Base-by-base conservation (phyloP, 768 basidiomycete genomes). In the Crucibulum laeve region DNA sequence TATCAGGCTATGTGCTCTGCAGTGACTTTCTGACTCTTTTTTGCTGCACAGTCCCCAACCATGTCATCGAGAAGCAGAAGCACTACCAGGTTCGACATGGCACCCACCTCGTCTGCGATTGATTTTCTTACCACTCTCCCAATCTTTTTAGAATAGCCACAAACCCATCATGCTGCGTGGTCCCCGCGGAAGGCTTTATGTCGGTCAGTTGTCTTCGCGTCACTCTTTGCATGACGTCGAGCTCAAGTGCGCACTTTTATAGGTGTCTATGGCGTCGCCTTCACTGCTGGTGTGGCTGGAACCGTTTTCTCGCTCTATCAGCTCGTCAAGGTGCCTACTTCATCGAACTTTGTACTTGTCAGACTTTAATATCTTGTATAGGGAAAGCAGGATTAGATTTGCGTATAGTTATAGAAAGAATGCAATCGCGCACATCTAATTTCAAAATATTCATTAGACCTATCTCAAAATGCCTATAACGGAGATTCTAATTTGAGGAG, bases 1-100 rank as follows among this genome's bases (percentile, higher is more conserved):
- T 66, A 2, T 19, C 24, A 7, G 3, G 15, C 38, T 18, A 32
- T 46, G 30, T 26, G 36, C 6, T 53, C 18, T 18, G 7, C 13
- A 40, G 15, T 15, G 37, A 18, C 17, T 43, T 36, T 32, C 42
- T 55, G 15, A 40, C 22, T 10, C 42, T 40, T n/a, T 52, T 47
- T 45, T 44, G 6, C 42, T 55, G 32, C 54, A 80, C 80, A 74
- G 60, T 59, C 41, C 82, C 80, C 52, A 86, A 90, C 70, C 59
- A 60, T 43, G 73, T 87, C 48, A 61, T 78, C 32, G 77, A 83
- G 65, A 81, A 66, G 58, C 87, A 90, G 65, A 78, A 65, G 67
- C 47, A 58, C 35, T 73, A 79, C 61, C 88, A 90, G 73, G 88
- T 87, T n/a, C 17, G 36, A 22, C 47, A 38, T 49, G 49, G 38